Evolutionary conservation across 768 basidiomycete genomes (phyloP).

Genomic region (Roridomyces roridus): DNA sequence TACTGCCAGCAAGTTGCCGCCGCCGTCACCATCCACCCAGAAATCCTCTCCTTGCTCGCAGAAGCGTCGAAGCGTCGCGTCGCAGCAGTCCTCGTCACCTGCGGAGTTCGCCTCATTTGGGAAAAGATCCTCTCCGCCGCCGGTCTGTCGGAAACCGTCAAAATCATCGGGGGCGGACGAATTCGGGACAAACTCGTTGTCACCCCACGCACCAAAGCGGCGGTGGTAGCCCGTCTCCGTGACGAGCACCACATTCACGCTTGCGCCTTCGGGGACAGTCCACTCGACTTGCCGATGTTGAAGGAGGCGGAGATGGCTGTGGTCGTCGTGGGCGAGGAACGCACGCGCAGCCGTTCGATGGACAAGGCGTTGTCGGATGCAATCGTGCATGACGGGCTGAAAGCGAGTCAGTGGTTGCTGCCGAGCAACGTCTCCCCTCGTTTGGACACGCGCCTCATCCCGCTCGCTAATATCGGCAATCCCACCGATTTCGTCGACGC

Average conservation of each 20-base stretch:
- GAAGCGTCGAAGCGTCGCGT: slow-evolving; percentile 15
- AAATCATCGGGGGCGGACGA: slow-evolving; percentile 29
- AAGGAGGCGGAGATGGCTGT: slow-evolving; percentile 28
- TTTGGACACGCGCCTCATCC: slow-evolving; percentile 25
- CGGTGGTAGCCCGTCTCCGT: slow-evolving; percentile 25
- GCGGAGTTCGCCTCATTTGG: slow-evolving; percentile 25
- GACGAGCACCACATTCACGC: slow-evolving; percentile 24
- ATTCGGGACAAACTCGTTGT: slow-evolving; percentile 24
- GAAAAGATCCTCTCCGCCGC: slow-evolving; percentile 22
- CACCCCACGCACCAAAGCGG: slow-evolving; percentile 24
- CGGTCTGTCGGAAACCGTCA: slow-evolving; percentile 26
- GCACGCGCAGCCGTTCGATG: slow-evolving; percentile 27
- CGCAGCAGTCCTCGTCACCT: slow-evolving; percentile 23
- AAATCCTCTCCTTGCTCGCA: slow-evolving; percentile 21
- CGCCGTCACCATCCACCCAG: slow-evolving; percentile 22
- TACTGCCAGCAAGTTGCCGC: slow-evolving; percentile 25
- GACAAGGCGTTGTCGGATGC: slow-evolving; percentile 24
- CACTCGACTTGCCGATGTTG: slow-evolving; percentile 30
- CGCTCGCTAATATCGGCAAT: slow-evolving; percentile 17
- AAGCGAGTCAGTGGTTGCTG: slow-evolving; percentile 26
- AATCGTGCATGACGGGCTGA: slow-evolving; percentile 26
- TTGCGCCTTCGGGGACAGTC: slow-evolving; percentile 31
- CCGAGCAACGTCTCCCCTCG: slow-evolving; percentile 24
- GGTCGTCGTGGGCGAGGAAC: slow-evolving; percentile 30
- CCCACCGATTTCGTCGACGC: slow-evolving; percentile 11